Evolutionary conservation across 352 stramenopile genomes (phyloP), one percentile per base, ranked within the genome.

Genomic region (Phytophthora tubulina): DNA sequence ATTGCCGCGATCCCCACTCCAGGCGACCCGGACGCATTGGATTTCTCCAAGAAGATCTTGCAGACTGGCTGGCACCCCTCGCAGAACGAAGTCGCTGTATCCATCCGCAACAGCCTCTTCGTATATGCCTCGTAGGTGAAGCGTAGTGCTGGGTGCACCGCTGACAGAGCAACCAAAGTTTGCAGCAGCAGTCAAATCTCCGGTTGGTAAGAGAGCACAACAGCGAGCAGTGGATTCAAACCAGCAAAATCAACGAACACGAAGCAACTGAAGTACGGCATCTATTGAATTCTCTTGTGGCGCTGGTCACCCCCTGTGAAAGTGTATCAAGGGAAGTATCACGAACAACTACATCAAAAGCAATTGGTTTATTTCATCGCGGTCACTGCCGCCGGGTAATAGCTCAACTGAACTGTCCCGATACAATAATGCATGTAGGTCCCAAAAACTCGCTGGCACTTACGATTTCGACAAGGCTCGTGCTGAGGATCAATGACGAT

Each of bases 1-100:
- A 82, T 94, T 70, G 71, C 73, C 5, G 72, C 75, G 3, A 50
- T 82, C 30, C 71, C 80, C 1, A 41, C 64, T 17, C 51, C 63
- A 10, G 75, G 65, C 6, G 77, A 91, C 49, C 62, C 61, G 11
- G 85, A 94, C 17, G 72, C 80, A 17, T 72, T 95, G 59, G 89
- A 95, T 74, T 95, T 93, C 61, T 91, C 81, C n/a, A 85, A 86
- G 66, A 95, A 95, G 66, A 85, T 95, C n/a, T 74, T 96, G 48
- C 88, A 96, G 70, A 85, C 87, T 36, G 93, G 87, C 72, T 96
- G 89, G 89, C 88, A 96, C 53, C 89, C 89, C 58, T 89, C 79
- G 49, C 63, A 83, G 42, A 93, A 88, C 64, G 89, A 95, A 72
- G 84, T 96, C 14, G 89, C 89, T 14, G 78, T 96, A 33, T 82